Percentiles rank a stretch among this genome's conserved stretches.
phyloP scores from a whole-genome alignment of 805 yeast genomes.

The Pichia rugopelliculosa region DNA sequence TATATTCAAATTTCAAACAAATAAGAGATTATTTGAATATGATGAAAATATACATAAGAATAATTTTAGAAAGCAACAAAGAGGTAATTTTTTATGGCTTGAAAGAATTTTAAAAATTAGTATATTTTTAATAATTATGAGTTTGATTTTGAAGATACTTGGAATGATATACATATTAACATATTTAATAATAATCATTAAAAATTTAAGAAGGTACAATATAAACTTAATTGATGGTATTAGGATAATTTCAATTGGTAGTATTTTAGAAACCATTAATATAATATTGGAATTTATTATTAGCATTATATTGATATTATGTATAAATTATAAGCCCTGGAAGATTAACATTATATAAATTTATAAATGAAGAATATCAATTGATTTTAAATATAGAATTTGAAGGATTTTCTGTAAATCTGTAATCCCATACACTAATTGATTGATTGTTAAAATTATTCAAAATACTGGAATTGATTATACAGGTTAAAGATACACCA shows the following conservation, averaged over 20 bases:
- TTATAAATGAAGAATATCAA: not conserved
- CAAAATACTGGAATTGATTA: slow-evolving; percentile 46
- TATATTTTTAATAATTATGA: not conserved
- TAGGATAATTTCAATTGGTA: slow-evolving; percentile 13
- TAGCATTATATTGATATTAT: slow-evolving; percentile 6
- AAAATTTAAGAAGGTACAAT: slow-evolving; percentile 12
- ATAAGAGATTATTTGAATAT: not conserved
- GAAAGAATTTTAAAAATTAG: too few species aligned
- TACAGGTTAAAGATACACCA: slow-evolving; percentile 55
- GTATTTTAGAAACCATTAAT: slow-evolving; percentile 10
- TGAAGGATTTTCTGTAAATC: slow-evolving; percentile 56
- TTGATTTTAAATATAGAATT: slow-evolving; percentile 30
- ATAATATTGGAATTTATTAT: slow-evolving; percentile 12
- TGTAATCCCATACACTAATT: slow-evolving; percentile 57
- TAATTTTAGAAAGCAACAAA: not conserved
- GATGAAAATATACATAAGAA: not conserved
- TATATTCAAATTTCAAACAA: slow-evolving; percentile 4
- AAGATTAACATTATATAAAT: not conserved
- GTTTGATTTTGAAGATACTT: not conserved
- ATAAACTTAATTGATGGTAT: slow-evolving; percentile 4
- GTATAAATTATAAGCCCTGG: slow-evolving; percentile 10
- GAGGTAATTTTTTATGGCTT: too few species aligned
- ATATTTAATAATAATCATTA: slow-evolving; percentile 2
- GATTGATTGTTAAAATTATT: slow-evolving; percentile 34
- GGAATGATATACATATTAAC: slow-evolving; percentile 2